phyloP scores from a whole-genome alignment of 345 rosid species.

The Hypericum androsaemum region DNA sequence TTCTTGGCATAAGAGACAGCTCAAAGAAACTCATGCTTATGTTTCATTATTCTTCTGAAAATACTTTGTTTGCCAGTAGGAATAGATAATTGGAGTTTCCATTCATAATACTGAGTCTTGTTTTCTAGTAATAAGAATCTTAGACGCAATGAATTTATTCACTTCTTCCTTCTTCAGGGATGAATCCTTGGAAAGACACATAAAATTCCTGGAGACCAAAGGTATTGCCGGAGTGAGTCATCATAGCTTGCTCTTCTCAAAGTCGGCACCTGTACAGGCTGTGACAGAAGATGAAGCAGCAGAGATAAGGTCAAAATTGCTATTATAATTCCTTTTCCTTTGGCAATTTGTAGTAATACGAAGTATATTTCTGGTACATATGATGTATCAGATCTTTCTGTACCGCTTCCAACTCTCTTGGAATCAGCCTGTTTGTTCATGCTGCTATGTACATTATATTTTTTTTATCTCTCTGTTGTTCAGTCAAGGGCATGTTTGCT shows the following conservation, averaged over 20 bases:
- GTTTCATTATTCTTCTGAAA: background rate
- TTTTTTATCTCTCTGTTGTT: no score
- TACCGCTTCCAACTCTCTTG: no score
- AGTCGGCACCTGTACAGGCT: constrained; percentile 57
- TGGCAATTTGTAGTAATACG: background rate
- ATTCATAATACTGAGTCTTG: no score
- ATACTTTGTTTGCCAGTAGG: background rate
- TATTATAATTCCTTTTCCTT: background rate
- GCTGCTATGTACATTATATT: no score
- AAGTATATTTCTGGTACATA: background rate
- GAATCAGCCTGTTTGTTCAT: no score
- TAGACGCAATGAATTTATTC: no score
- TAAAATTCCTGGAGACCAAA: constrained; percentile 57
- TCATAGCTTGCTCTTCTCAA: constrained; percentile 89
- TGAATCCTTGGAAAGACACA: constrained; percentile 46
- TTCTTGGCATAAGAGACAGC: no score
- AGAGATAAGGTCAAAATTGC: constrained; percentile 40
- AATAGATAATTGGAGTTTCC: background rate
- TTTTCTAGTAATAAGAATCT: no score
- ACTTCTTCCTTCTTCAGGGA: constrained; percentile 34
- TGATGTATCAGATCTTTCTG: background rate
- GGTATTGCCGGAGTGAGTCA: constrained; percentile 97
- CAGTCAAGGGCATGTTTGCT: no score
- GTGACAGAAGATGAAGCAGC: constrained; percentile 44
- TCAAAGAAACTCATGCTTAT: background rate